A percentile compares a stretch with the other conserved stretches of the same genome.
phyloP scores from a whole-genome alignment of 306 rosid species.

The Ziziphus jujuba region DNA sequence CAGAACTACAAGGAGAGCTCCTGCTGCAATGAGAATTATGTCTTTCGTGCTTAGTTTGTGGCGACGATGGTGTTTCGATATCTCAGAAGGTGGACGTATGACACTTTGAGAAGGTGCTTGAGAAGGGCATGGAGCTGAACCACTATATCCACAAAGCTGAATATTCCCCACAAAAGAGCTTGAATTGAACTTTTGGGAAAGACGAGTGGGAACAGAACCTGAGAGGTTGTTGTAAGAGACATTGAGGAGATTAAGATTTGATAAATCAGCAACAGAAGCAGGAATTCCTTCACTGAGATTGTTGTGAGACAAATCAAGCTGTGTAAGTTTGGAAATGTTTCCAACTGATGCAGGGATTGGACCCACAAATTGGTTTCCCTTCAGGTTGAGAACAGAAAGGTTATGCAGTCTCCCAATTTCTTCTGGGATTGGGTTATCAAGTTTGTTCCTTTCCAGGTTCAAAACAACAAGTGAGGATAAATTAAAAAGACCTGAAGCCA shows the following conservation, averaged over 20 bases:
- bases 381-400: slow-evolving; percentile 58
- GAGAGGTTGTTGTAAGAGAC: slow-evolving; percentile 80
- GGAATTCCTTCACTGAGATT: slow-evolving; percentile 75
- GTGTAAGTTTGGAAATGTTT: slow-evolving; percentile 55
- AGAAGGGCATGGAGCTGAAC: slow-evolving; percentile 57
- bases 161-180: slow-evolving; percentile 75
- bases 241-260: slow-evolving; percentile 50
- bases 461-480: slow-evolving; percentile 43
- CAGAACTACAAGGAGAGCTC: slow-evolving; percentile 55
- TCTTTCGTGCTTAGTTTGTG: slow-evolving; percentile 69
- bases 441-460: slow-evolving; percentile 48
- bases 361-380: slow-evolving; percentile 57
- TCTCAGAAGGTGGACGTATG: slow-evolving; percentile 35
- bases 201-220: slow-evolving; percentile 65
- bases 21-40: slow-evolving; percentile 79
- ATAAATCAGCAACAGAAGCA: slow-evolving; percentile 42
- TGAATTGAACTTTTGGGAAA: slow-evolving; percentile 58
- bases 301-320: slow-evolving; percentile 72
- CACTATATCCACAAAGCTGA: slow-evolving; percentile 73
- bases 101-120: slow-evolving; percentile 49
- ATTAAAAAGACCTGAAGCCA: slow-evolving; percentile 38
- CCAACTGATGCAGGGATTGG: slow-evolving; percentile 62
- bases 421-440: slow-evolving; percentile 48
- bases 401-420: slow-evolving; percentile 46
- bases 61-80: slow-evolving; percentile 40